Evolutionary conservation across 192 early-diverging fungal genomes (phyloP), one percentile per base, ranked within the genome.

Genomic region (Backusella tuberculispora): DNA sequence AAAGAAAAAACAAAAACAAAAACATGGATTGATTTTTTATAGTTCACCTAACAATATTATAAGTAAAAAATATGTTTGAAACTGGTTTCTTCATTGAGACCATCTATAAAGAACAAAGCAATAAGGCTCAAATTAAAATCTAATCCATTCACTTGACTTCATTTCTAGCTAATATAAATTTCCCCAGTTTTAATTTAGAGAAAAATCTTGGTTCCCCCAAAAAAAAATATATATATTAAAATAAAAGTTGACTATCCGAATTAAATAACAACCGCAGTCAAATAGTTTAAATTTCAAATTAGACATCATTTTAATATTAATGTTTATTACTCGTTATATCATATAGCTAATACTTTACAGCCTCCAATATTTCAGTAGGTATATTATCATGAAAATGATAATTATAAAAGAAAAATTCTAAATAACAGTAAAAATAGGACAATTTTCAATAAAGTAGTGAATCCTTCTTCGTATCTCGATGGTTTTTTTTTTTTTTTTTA

Each of bases 191-290:
- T 43, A 43, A 43, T 43, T 50, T 50, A 19, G n/a, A 53, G 19
- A 53, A 19, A 53, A 21, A 53, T 9, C 0, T 50, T 3, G 9
- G 19, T 19, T 9, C 26, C 21, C 21, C 10, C 53, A 53, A 24
- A 53, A 53, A 53, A 34, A 34, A 34, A 34, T 34, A 34, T n/a
- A n/a, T n/a, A n/a, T n/a, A n/a, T n/a, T n/a, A 34, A 34, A 34
- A 34, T 1, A 34, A 34, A 2, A 34, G 29, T 34, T 2, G 2
- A 2, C 50, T 21, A 53, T 53, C 19, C 19, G 53, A 60, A 60
- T 60, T 60, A 60, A 60, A 60, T 60, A 60, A 24, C 53, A 60
- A 60, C 53, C 10, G 50, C 50, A 56, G 50, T 56, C 50, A 60
- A 60, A 60, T 60, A 60, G 9, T 60, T 60, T 60, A 24, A 13